Conservation (phyloP, 345 rosid genomes). For the Camelina hispida region DNA sequence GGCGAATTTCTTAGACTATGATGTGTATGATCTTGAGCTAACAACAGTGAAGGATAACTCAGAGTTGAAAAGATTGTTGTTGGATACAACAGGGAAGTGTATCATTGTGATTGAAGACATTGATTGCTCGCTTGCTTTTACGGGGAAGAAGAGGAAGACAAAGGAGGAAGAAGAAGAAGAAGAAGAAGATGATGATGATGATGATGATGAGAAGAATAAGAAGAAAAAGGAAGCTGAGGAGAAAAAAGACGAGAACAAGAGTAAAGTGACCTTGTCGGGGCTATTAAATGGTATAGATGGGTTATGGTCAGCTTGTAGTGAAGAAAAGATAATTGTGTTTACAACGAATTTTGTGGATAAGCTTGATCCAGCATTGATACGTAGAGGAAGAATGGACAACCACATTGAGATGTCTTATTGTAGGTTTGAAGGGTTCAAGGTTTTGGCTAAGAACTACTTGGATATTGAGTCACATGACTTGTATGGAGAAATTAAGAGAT, state of each 20-base stretch:
- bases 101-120: constrained; percentile 63
- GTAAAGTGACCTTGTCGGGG: constrained; percentile 51
- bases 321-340: constrained; percentile 49
- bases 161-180: constrained; percentile 1
- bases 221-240: constrained; percentile 22
- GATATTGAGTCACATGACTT: constrained; percentile 41
- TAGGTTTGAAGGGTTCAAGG: constrained; percentile 46
- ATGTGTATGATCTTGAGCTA: constrained; percentile 68
- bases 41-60: constrained; percentile 56
- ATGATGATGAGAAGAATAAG: too few species aligned
- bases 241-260: neutral
- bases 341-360: constrained; percentile 49
- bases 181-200: neutral
- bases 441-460: constrained; percentile 53
- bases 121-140: constrained; percentile 12
- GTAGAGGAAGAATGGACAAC: constrained; percentile 54
- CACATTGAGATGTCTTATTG: constrained; percentile 49
- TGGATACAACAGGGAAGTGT: constrained; percentile 52
- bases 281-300: constrained; percentile 52
- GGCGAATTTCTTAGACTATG: constrained; percentile 60
- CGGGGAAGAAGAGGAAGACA: constrained; percentile 11
- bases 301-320: constrained; percentile 50
- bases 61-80: constrained; percentile 52
- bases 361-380: constrained; percentile 46
- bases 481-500: constrained; percentile 29